A percentile compares a stretch with the other conserved stretches of the same genome.
Evolutionary conservation across 805 yeast species (phyloP).

Genomic region (Candida arabinofermentans): DNA sequence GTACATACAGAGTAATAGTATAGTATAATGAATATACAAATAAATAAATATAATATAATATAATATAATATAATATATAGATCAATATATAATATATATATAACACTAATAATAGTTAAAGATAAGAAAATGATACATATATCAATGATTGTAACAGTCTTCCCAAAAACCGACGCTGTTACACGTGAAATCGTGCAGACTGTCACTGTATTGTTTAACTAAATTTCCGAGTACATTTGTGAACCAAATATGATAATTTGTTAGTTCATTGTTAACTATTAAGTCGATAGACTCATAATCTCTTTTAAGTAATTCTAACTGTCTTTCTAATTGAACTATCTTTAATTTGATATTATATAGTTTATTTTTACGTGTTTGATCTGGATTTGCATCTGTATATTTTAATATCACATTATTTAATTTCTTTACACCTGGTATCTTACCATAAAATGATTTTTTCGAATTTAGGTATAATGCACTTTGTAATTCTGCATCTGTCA

Average conservation of each 20-base stretch:
- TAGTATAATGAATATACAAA: too few relatives aligned
- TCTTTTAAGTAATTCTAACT: constrained; percentile 20
- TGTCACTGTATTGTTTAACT: constrained; percentile 20
- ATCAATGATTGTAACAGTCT: too few relatives aligned
- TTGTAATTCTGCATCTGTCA: constrained; percentile 31
- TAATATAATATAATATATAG: too few relatives aligned
- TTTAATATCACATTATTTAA: constrained; percentile 31
- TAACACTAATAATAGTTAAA: too few relatives aligned
- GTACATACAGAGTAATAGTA: too few relatives aligned
- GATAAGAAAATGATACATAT: too few relatives aligned
- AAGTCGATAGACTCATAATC: constrained; percentile 26
- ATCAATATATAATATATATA: too few relatives aligned
- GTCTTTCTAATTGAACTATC: constrained; percentile 30
- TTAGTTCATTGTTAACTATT: constrained; percentile 22
- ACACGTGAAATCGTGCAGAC: constrained; percentile 20
- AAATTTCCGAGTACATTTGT: constrained; percentile 21
- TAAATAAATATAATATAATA: too few relatives aligned
- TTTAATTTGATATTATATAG: constrained; percentile 27
- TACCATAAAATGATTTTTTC: constrained; percentile 27
- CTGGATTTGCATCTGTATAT: constrained; percentile 34
- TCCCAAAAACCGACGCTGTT: constrained; percentile 27
- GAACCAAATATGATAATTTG: constrained; percentile 31
- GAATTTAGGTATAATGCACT: constrained; percentile 27
- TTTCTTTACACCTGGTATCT: constrained; percentile 33
- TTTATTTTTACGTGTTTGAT: constrained; percentile 30